Evolutionary conservation across 1,284 basidiomycete genomes (phyloP).

Genomic region (Schizophyllum commune): DNA sequence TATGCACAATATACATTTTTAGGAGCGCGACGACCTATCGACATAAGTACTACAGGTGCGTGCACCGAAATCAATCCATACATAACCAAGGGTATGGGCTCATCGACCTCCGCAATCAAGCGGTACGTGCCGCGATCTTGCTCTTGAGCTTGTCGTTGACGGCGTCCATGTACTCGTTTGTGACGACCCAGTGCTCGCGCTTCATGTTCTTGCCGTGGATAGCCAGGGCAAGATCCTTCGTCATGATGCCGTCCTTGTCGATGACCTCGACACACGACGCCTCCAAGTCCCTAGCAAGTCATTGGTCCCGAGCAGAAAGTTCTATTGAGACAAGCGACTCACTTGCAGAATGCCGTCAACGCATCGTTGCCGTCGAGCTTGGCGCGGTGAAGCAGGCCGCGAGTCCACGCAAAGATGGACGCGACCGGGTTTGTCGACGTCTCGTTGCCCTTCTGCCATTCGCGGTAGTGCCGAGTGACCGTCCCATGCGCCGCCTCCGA

Average conservation of each 20-base stretch:
- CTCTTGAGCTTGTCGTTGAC: slow-evolving; percentile 39
- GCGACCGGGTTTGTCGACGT: slow-evolving; percentile 98
- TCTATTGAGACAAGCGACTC: background rate
- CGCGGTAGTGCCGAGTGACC: slow-evolving; percentile 94
- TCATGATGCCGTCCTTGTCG: slow-evolving; percentile 88
- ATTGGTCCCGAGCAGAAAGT: background rate
- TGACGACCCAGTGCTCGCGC: slow-evolving; percentile 91
- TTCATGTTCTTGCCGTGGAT: slow-evolving; percentile 92
- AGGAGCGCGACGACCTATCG: too few relatives aligned
- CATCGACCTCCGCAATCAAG: too few relatives aligned
- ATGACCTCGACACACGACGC: slow-evolving; percentile 87
- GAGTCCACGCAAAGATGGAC: slow-evolving; percentile 98
- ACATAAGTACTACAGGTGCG: too few relatives aligned
- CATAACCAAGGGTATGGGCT: too few relatives aligned
- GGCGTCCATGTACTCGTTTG: slow-evolving; percentile 85
- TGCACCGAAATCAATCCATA: too few relatives aligned
- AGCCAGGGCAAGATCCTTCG: slow-evolving; percentile 92
- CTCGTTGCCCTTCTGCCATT: slow-evolving; percentile 93
- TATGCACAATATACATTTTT: too few relatives aligned
- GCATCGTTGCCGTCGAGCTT: slow-evolving; percentile 84
- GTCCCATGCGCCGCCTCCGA: slow-evolving; percentile 95
- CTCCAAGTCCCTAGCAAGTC: slow-evolving; percentile 58
- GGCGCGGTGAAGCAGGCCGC: slow-evolving; percentile 89
- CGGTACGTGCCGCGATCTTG: background rate
- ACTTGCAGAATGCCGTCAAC: slow-evolving; percentile 64